These are phyloP conservation scores for Cicer chorassanicum DNA, from an alignment of 306 rosid genomes.

Conservation along the genomic window DNA sequence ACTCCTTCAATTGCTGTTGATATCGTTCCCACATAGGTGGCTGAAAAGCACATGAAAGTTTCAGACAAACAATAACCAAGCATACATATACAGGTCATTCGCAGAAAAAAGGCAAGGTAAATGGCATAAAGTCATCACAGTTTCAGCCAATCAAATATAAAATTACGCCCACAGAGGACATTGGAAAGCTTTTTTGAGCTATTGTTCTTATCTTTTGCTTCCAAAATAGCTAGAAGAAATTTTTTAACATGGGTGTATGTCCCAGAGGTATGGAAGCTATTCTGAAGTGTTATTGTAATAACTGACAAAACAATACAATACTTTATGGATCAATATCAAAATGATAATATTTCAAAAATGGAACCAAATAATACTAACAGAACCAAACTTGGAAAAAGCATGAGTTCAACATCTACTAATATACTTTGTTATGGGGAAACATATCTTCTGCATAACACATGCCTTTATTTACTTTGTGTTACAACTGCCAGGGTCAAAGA, in stretches of 20 bases:
- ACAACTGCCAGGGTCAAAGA: neutral
- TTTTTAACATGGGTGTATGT: neutral
- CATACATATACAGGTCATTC: constrained; percentile 26
- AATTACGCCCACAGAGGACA: neutral
- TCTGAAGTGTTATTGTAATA: neutral
- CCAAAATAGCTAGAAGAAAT: neutral
- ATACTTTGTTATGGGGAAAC: neutral
- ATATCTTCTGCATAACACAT: neutral
- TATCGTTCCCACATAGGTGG: constrained; percentile 86
- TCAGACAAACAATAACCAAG: constrained; percentile 21
- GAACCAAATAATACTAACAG: constrained; percentile 2
- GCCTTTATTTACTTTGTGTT: neutral
- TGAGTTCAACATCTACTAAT: neutral
- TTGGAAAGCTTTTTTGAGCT: neutral
- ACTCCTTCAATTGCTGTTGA: constrained; percentile 72
- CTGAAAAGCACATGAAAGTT: constrained; percentile 55
- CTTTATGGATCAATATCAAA: neutral
- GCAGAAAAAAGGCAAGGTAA: constrained; percentile 28
- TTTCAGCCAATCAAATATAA: constrained; percentile 2
- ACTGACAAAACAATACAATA: neutral
- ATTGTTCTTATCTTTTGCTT: neutral
- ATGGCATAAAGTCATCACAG: constrained; percentile 15
- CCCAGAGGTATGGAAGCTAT: neutral
- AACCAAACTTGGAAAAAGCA: neutral
- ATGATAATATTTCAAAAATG: neutral